phyloP scores from a whole-genome alignment of 2,329 filamentous ascomycete species.

The Basipetospora chlamydospora region DNA sequence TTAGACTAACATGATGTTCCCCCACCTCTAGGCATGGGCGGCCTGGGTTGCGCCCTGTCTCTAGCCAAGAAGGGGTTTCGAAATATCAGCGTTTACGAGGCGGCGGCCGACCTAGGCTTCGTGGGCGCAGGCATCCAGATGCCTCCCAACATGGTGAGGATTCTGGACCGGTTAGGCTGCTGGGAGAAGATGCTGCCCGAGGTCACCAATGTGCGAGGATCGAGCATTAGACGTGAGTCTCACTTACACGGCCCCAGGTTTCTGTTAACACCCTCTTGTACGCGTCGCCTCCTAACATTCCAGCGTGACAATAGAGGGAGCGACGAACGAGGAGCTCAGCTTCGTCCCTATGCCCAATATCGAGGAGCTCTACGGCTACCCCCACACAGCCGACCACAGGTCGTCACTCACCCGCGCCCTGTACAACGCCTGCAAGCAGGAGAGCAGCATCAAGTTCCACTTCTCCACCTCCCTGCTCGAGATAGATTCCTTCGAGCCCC shows the following conservation, averaged over 20 bases:
- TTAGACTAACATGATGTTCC: conserved; percentile 1
- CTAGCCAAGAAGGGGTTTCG: conserved; percentile 65
- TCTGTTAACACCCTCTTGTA: too few relatives aligned
- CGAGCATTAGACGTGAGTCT: conserved; percentile 54
- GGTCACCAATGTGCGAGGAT: conserved; percentile 55
- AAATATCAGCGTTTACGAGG: conserved; percentile 60
- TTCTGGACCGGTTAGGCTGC: conserved; percentile 57
- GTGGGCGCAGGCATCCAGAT: conserved; percentile 77
- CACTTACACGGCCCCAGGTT: neutral
- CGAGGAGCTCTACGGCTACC: conserved; percentile 52
- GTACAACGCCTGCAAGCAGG: conserved; percentile 53
- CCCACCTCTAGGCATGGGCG: conserved; percentile 53
- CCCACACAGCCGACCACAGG: conserved; percentile 70
- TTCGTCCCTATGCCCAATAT: conserved; percentile 58
- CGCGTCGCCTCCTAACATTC: too few relatives aligned
- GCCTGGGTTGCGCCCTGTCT: conserved; percentile 55
- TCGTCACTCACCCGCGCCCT: conserved; percentile 54
- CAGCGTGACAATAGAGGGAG: conserved; percentile 45
- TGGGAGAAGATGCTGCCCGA: conserved; percentile 58
- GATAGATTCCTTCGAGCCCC: conserved; percentile 43
- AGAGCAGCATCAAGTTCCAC: conserved; percentile 52
- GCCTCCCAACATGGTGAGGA: conserved; percentile 67
- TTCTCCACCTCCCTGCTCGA: conserved; percentile 43
- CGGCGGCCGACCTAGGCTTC: conserved; percentile 59
- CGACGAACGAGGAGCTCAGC: conserved; percentile 52